Evolutionary conservation across 306 rosid species (phyloP), one percentile per base, ranked within the genome.

Genomic region (Sophora flavescens): DNA sequence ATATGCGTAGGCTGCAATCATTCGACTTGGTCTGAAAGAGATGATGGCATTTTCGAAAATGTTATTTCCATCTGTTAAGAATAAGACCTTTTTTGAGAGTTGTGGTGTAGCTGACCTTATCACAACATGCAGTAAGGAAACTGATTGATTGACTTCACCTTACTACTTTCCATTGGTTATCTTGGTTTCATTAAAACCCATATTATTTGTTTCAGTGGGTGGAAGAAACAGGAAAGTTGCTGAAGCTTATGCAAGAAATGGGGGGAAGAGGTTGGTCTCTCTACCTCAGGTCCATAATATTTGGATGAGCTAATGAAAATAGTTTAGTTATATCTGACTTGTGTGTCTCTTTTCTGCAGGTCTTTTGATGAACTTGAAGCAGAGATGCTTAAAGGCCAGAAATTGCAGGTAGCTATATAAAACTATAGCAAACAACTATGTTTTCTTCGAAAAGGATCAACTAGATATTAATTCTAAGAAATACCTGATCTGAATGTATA

Each of bases 81-180:
- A 93, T 42, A 91, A 84, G 83, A 93, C 98, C 54, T 91, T 90
- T 81, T 90, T 93, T 61, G 98, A 93, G 80, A 93, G 97, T 73
- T 93, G 98, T 36, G 98, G 98, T 18, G 97, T 93, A 30, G 97
- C 98, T 47, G 98, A 93, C 83, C 91, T 93, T 77, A 93, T 93
- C 78, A 91, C 98, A 45, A 93, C 98, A 63, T 91, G 96, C 87
- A 42, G 98, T 93, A 90, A 88, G 93, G 73, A 83, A 72, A 70
- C 44, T 38, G 61, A 41, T 42, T 18, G 15, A 75, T 42, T 18
- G 18, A 75, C 74, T 71, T 57, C 69, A 58, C 50, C 52, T 41
- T 73, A 30, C 15, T 33, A 11, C 15, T 33, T 11, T 58, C 32
- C 60, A 10, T 17, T 81, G 59, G 22, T 17, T 73, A 12, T 51